Evolutionary conservation across 306 rosid genomes (phyloP).

Genomic region (Ceratonia siliqua): DNA sequence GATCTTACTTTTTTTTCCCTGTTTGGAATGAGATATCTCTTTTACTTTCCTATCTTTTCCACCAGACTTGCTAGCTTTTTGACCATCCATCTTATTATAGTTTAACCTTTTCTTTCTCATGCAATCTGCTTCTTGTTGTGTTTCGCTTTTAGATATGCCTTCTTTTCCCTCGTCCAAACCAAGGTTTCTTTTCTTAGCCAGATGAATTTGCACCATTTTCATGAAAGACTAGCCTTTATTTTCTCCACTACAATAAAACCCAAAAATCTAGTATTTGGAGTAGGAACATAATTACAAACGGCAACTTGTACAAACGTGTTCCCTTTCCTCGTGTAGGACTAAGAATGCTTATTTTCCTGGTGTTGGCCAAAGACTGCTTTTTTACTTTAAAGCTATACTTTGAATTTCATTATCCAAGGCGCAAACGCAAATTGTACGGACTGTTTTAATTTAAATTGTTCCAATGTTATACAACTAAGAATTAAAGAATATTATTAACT

Average conservation of each 20-base stretch:
- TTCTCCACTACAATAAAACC: not conserved
- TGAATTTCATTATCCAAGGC: not conserved
- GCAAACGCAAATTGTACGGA: not conserved
- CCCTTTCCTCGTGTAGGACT: not conserved
- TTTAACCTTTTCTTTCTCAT: slow-evolving; percentile 45
- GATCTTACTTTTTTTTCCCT: slow-evolving; percentile 39
- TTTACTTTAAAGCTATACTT: not conserved
- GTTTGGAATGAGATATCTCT: slow-evolving; percentile 43
- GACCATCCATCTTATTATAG: slow-evolving; percentile 58
- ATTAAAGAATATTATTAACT: too few relatives aligned
- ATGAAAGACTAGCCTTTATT: not conserved
- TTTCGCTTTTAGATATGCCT: slow-evolving; percentile 42
- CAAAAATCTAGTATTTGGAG: not conserved
- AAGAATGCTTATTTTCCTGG: too few relatives aligned
- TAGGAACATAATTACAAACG: not conserved
- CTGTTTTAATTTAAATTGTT: too few relatives aligned
- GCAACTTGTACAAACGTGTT: not conserved
- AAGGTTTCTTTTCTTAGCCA: slow-evolving; percentile 15
- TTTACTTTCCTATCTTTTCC: slow-evolving; percentile 62
- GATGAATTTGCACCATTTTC: slow-evolving; percentile 17
- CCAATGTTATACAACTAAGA: too few relatives aligned
- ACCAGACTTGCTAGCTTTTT: slow-evolving; percentile 53
- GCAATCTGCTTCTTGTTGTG: slow-evolving; percentile 49
- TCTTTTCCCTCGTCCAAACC: slow-evolving; percentile 39
- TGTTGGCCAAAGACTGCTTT: not conserved